Conservation (phyloP, 2,329 filamentous ascomycete species). For the Exophiala bonariae region DNA sequence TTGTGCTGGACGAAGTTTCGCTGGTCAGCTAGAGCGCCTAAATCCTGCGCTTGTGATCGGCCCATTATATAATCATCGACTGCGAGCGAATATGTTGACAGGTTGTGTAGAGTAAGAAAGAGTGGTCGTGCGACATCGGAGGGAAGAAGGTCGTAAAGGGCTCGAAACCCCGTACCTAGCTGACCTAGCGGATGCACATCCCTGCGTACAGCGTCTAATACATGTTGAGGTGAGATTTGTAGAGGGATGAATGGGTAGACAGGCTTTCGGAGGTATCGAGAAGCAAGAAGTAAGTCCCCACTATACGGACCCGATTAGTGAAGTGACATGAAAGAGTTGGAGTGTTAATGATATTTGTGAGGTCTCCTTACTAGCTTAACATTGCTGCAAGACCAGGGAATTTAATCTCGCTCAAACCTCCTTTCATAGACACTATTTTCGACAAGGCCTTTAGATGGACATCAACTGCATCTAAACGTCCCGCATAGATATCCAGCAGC, state of each 20-base stretch:
- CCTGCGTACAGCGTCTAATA: slow-evolving; percentile 5
- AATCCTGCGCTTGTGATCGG: slow-evolving; percentile 2
- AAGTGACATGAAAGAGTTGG: background rate
- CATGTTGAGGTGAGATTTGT: slow-evolving; percentile 2
- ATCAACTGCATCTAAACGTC: slow-evolving; percentile 6
- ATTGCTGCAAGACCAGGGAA: slow-evolving; percentile 8
- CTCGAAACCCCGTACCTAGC: slow-evolving; percentile 10
- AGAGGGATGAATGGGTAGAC: slow-evolving; percentile 4
- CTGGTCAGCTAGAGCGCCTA: slow-evolving; percentile 33
- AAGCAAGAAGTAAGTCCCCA: slow-evolving; percentile 12
- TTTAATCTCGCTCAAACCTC: slow-evolving; percentile 19
- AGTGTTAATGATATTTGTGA: background rate
- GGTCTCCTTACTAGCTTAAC: slow-evolving; percentile 14
- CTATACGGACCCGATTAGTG: background rate
- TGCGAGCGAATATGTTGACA: slow-evolving; percentile 8
- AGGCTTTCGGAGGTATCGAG: slow-evolving; percentile 5
- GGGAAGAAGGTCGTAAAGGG: slow-evolving; percentile 1
- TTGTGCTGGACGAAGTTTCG: slow-evolving; percentile 39
- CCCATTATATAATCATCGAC: slow-evolving; percentile 13
- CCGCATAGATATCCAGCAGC: slow-evolving; percentile 10
- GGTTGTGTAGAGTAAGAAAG: background rate
- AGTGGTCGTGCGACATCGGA: background rate
- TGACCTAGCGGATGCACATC: slow-evolving; percentile 6
- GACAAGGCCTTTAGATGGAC: slow-evolving; percentile 26
- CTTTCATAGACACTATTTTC: slow-evolving; percentile 25